Percentiles rank a stretch among this genome's conserved stretches.
Evolutionary conservation across 1,284 basidiomycete genomes (phyloP).

Genomic region (Leccinum solheimii): DNA sequence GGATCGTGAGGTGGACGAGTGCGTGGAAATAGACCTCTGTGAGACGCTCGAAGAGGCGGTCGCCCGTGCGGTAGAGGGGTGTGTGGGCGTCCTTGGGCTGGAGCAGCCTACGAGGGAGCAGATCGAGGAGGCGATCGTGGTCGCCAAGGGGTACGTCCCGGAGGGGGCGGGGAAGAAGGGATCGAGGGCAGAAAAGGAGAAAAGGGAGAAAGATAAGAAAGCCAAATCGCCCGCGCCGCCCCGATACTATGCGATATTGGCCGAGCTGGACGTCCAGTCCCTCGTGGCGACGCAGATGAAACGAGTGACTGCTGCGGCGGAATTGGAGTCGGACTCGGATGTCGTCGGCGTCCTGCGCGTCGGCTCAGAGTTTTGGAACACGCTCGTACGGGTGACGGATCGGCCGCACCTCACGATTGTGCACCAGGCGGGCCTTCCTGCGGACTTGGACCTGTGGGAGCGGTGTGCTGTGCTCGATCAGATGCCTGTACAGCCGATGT

Average conservation of each 20-base stretch:
- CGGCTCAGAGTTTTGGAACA: conserved; percentile 50
- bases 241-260: conserved; percentile 78
- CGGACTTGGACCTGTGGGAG: conserved; percentile 62
- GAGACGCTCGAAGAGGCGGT: conserved; percentile 60
- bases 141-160: conserved; percentile 53
- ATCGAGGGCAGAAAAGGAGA: conserved; percentile 39
- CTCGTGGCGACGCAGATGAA: conserved; percentile 45
- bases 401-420: conserved; percentile 88
- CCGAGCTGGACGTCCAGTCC: conserved; percentile 64
- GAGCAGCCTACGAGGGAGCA: conserved; percentile 53
- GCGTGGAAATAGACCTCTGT: conserved; percentile 65
- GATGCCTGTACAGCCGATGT: conserved; percentile 49
- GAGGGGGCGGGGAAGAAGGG: background rate
- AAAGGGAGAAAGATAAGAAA: conserved; percentile 37
- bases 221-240: conserved; percentile 28
- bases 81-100: conserved; percentile 53
- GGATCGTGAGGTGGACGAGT: conserved; percentile 60
- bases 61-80: conserved; percentile 57
- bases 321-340: background rate
- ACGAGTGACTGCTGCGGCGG: conserved; percentile 1
- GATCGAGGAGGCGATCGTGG: conserved; percentile 60
- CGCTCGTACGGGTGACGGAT: conserved; percentile 56
- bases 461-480: conserved; percentile 53
- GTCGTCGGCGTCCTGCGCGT: conserved; percentile 27
- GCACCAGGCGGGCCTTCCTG: conserved; percentile 63